Evolutionary conservation across 2,329 filamentous ascomycete species (phyloP), one percentile per base, ranked within the genome.

Genomic region (Colletotrichum ledebouriae): DNA sequence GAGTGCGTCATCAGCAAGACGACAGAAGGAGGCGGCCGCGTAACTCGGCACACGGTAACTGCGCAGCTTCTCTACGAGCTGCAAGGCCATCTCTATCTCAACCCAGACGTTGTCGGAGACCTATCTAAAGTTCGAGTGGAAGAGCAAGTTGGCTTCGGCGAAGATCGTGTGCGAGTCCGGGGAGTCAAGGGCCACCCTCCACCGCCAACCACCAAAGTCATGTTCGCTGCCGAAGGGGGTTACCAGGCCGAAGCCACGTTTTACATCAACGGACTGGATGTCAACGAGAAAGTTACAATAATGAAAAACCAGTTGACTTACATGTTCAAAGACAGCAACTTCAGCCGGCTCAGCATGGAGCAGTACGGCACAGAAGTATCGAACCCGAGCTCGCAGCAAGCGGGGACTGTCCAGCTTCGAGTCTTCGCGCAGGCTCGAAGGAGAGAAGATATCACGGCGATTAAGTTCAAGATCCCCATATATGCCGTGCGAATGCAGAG

Each of bases 31-130:
- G 71, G 72, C 17, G 72, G 72, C n/a, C 74, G 79, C 11, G 78
- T 85, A 3, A 78, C 73, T 1, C 41, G 59, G 1, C 73, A 76
- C 33, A 77, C 75, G 0, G 78, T 84, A n/a, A 81, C 78, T 50
- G 82, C 80, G 49, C 84, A 86, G 72, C 76, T 86, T 13, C 65
- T 85, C 3, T 86, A 86, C 57, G 84, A 86, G 73, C 71, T 86
- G 3, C 84, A 86, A 63, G 79, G 79, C 2, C 79, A 78, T 47
- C 71, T 82, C 3, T 86, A 86, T 67, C 75, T 85, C 11, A 85
- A 86, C 72, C 79, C 78, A 39, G 81, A 86, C 67, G 82, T 85
- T 10, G 80, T 78, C 22, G 84, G 83, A 1, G 73, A 81, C 49
- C 69, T 84, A 1, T 72, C 72, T 0, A 68, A 79, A 12, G 73